Percentiles rank a stretch among this genome's conserved stretches.
Evolutionary conservation across 768 basidiomycete species (phyloP).

Genomic region (Boletus huronensis): DNA sequence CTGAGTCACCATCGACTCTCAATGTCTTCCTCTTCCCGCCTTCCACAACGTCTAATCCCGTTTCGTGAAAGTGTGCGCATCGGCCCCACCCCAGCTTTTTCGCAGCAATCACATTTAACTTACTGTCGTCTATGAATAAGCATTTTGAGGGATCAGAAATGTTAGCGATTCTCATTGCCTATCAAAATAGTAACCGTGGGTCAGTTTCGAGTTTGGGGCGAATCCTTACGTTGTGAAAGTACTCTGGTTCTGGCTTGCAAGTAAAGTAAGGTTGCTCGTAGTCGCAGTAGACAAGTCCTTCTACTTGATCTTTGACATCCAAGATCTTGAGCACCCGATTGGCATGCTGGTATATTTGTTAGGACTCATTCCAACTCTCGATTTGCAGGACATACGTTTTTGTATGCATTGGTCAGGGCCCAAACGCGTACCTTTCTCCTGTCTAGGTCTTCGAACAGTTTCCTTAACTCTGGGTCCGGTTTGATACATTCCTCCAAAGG

Average conservation of each 20-base stretch:
- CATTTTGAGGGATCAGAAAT: slow-evolving; percentile 65
- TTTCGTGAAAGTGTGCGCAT: slow-evolving; percentile 75
- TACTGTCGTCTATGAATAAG: slow-evolving; percentile 78
- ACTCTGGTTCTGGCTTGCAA: slow-evolving; percentile 80
- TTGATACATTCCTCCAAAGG: slow-evolving; percentile 78
- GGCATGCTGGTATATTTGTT: slow-evolving; percentile 57
- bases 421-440: slow-evolving; percentile 74
- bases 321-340: slow-evolving; percentile 74
- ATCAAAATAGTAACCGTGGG: neutral
- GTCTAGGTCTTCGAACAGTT: slow-evolving; percentile 77
- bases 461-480: slow-evolving; percentile 56
- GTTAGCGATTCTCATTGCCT: slow-evolving; percentile 66
- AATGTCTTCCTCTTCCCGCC: slow-evolving; percentile 53
- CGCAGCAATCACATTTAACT: slow-evolving; percentile 66
- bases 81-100: slow-evolving; percentile 63
- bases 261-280: slow-evolving; percentile 62
- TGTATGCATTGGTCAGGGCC: slow-evolving; percentile 85
- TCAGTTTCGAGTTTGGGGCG: neutral
- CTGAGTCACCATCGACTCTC: slow-evolving; percentile 35
- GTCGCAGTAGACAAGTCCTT: slow-evolving; percentile 77
- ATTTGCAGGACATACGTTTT: slow-evolving; percentile 45
- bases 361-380: neutral
- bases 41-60: slow-evolving; percentile 59
- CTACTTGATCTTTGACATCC: slow-evolving; percentile 64
- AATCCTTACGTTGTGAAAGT: slow-evolving; percentile 53